A percentile compares a stretch with the other conserved stretches of the same genome.
Evolutionary conservation across 345 rosid genomes (phyloP).

Genomic region (Garcia nutans): DNA sequence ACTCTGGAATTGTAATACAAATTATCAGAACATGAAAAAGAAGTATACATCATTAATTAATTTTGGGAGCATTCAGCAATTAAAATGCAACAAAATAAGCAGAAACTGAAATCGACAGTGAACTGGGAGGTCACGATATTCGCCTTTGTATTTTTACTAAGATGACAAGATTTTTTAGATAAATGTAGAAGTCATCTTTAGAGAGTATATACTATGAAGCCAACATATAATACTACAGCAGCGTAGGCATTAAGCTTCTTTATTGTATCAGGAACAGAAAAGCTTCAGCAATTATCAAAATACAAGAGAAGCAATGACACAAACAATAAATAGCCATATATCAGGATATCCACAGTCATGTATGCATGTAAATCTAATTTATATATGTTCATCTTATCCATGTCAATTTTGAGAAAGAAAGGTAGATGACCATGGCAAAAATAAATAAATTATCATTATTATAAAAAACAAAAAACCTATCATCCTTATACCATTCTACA

Average conservation of each 20-base stretch:
- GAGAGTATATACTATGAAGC: neutral
- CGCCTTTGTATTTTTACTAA: neutral
- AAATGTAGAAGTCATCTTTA: neutral
- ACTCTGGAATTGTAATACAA: constrained; percentile 55
- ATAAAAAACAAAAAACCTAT: too few species aligned
- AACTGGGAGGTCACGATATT: neutral
- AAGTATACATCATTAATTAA: neutral
- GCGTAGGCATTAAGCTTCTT: neutral
- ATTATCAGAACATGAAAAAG: constrained; percentile 8
- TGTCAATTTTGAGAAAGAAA: neutral
- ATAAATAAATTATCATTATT: too few species aligned
- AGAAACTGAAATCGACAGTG: neutral
- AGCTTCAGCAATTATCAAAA: neutral
- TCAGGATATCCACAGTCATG: neutral
- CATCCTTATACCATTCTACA: too few species aligned
- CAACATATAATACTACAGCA: neutral
- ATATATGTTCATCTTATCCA: neutral
- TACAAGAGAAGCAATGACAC: neutral
- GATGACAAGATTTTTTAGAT: neutral
- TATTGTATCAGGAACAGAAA: neutral
- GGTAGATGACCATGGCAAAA: neutral
- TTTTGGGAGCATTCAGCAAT: neutral
- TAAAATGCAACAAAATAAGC: neutral
- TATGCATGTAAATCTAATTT: neutral
- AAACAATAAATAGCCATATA: neutral